Percentiles rank a stretch among this genome's conserved stretches.
These are phyloP conservation scores for Torrubiella hemipterigena DNA, from an alignment of 2,329 filamentous ascomycete species.

Conservation along the genomic window DNA sequence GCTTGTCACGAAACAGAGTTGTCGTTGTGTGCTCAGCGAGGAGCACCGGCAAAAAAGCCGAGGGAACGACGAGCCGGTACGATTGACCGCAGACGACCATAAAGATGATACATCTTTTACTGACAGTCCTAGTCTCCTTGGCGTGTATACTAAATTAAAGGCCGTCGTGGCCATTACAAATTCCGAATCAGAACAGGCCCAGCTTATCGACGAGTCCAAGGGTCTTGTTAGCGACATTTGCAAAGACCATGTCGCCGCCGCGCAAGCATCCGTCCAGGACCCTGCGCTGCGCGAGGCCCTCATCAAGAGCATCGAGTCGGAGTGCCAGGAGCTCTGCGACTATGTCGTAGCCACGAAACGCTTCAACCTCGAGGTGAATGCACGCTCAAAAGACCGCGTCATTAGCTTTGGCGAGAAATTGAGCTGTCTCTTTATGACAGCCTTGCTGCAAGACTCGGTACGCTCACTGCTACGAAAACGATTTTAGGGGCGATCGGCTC, in stretches of 20 bases:
- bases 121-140: conserved; percentile 33
- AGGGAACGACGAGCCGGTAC: conserved; percentile 91
- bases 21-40: conserved; percentile 93
- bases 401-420: conserved; percentile 94
- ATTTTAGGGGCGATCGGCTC: not conserved
- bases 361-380: conserved; percentile 64
- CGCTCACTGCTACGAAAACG: conserved; percentile 4
- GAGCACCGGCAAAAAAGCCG: conserved; percentile 86
- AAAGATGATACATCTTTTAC: no score
- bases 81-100: conserved; percentile 22
- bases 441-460: conserved; percentile 64
- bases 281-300: conserved; percentile 45
- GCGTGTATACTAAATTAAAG: conserved; percentile 46
- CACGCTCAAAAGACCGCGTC: conserved; percentile 72
- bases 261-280: conserved; percentile 48
- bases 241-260: conserved; percentile 67
- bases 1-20: conserved; percentile 58
- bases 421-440: conserved; percentile 83
- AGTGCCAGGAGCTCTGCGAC: conserved; percentile 72
- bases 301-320: conserved; percentile 54
- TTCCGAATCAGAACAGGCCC: conserved; percentile 37
- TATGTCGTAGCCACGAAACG: conserved; percentile 53
- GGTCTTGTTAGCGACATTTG: conserved; percentile 70
- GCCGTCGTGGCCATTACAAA: conserved; percentile 39
- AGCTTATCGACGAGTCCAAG: conserved; percentile 53